phyloP scores from a whole-genome alignment of 768 basidiomycete species.

The Boletus rubropictus region DNA sequence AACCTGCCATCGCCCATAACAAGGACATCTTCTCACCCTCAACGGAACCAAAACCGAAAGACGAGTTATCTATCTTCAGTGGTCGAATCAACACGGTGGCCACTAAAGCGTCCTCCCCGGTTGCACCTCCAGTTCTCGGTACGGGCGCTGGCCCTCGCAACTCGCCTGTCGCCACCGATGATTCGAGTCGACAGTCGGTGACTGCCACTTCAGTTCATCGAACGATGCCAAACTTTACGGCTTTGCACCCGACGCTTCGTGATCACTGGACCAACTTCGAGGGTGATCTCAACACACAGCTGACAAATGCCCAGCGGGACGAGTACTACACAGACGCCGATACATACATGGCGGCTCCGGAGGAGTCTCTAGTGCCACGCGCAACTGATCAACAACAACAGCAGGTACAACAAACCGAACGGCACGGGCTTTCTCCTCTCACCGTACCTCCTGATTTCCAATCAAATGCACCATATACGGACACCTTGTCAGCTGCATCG shows the following conservation, averaged over 20 bases:
- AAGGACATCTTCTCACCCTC: conserved; percentile 56
- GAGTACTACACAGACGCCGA: conserved; percentile 23
- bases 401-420: conserved; percentile 16
- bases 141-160: neutral
- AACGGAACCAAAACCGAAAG: conserved; percentile 41
- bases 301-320: conserved; percentile 34
- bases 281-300: conserved; percentile 46
- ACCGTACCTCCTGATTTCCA: conserved; percentile 17
- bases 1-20: conserved; percentile 40
- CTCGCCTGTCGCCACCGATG: conserved; percentile 15
- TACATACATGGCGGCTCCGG: conserved; percentile 8
- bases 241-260: conserved; percentile 52
- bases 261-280: conserved; percentile 54
- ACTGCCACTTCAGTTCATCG: conserved; percentile 27
- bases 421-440: conserved; percentile 21
- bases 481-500: neutral
- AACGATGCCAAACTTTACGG: conserved; percentile 31
- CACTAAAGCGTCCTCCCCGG: conserved; percentile 36
- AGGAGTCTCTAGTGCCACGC: neutral
- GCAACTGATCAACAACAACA: neutral
- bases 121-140: conserved; percentile 13
- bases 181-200: conserved; percentile 28
- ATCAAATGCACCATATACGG: conserved; percentile 2
- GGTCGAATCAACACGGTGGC: conserved; percentile 65
- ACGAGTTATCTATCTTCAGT: conserved; percentile 71